Conservation (phyloP, 306 rosid genomes). For the Hippophae rhamnoides region DNA sequence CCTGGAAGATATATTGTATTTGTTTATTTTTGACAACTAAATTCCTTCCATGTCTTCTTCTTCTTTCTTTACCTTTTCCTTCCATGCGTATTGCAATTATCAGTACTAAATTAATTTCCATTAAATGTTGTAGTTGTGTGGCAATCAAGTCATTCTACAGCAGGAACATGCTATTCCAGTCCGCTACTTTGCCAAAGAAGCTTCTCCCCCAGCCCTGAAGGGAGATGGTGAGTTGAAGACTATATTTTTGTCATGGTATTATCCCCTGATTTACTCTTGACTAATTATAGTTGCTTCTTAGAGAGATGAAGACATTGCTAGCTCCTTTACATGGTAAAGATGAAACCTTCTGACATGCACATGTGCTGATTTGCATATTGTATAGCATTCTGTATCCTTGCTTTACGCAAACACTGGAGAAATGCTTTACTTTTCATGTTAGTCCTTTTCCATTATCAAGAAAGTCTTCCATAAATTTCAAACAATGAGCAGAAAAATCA, state of each 20-base stretch:
- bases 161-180: conserved; percentile 59
- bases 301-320: background rate
- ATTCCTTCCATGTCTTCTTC: background rate
- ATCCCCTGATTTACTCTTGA: background rate
- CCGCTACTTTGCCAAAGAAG: conserved; percentile 67
- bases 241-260: background rate
- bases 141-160: conserved; percentile 46
- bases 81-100: background rate
- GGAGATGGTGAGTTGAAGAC: conserved; percentile 70
- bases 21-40: background rate
- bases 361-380: background rate
- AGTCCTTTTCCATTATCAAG: no score
- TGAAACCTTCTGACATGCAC: background rate
- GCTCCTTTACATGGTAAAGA: background rate
- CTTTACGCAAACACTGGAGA: background rate
- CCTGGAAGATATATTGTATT: no score
- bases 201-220: conserved; percentile 56
- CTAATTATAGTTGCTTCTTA: background rate
- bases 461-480: no score
- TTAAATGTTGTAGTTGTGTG: conserved; percentile 39
- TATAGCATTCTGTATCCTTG: background rate
- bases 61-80: background rate
- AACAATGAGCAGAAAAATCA: no score
- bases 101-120: background rate
- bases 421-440: no score